These are phyloP conservation scores for Wickerhamiella azymoides DNA, from an alignment of 805 yeast species.

Conservation along the genomic window DNA sequence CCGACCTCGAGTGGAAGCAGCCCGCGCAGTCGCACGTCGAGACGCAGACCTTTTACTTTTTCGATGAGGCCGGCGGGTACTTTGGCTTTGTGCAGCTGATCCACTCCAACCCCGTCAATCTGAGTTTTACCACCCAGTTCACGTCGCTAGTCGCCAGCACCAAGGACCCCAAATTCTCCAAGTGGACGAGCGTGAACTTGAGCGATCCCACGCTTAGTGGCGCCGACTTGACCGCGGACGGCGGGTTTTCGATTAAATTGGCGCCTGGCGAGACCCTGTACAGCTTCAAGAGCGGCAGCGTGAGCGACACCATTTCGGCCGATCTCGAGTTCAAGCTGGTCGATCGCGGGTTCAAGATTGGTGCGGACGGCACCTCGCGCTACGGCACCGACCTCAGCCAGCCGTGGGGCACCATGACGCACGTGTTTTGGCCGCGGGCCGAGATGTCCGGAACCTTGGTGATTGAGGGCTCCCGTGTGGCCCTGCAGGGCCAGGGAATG, in stretches of 20 bases:
- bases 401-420: constrained; percentile 98
- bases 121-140: constrained; percentile 76
- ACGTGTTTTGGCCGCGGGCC: constrained; percentile 92
- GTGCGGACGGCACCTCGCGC: constrained; percentile 69
- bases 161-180: constrained; percentile 35
- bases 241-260: constrained; percentile 44
- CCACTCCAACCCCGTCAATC: constrained; percentile 81
- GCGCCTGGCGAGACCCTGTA: constrained; percentile 39
- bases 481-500: constrained; percentile 40
- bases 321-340: constrained; percentile 47
- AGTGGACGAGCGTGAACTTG: constrained; percentile 88
- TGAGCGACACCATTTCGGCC: constrained; percentile 45
- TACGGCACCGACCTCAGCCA: constrained; percentile 72
- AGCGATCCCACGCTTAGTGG: constrained; percentile 60
- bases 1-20: constrained; percentile 60
- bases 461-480: constrained; percentile 26
- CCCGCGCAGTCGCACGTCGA: constrained; percentile 85
- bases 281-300: constrained; percentile 46
- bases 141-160: constrained; percentile 65
- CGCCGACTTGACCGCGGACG: constrained; percentile 59
- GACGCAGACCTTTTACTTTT: constrained; percentile 84
- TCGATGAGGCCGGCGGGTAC: constrained; percentile 44
- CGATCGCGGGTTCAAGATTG: constrained; percentile 74
- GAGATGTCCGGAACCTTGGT: constrained; percentile 49
- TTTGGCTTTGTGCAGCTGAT: constrained; percentile 88